These are phyloP conservation scores for Diaporthe longicolla DNA, from an alignment of 2,329 filamentous ascomycete species.

Conservation along the genomic window DNA sequence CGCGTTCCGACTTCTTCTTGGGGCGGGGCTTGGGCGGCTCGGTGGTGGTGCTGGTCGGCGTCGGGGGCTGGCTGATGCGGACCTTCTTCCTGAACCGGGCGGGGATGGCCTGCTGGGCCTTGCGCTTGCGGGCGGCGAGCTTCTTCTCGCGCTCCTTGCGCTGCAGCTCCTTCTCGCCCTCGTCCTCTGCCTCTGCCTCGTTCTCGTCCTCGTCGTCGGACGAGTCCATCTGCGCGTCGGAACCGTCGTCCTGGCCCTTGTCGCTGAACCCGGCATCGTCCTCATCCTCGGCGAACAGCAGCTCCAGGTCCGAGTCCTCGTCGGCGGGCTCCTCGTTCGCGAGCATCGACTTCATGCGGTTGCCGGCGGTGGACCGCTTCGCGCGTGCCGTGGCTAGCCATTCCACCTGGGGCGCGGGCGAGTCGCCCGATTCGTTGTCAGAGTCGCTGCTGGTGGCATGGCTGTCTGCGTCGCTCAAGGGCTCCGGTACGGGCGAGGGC, in stretches of 20 bases:
- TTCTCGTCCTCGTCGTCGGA: constrained; percentile 83
- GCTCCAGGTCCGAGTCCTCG: constrained; percentile 74
- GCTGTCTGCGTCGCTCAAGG: constrained; percentile 53
- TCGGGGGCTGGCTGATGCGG: constrained; percentile 73
- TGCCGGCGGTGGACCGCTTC: constrained; percentile 86
- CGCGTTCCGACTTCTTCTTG: constrained; percentile 73
- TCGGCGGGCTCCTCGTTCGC: constrained; percentile 76
- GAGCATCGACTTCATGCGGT: constrained; percentile 84
- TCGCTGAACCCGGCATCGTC: constrained; percentile 80
- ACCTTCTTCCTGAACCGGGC: constrained; percentile 81
- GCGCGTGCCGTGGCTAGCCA: constrained; percentile 81
- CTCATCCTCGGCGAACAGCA: constrained; percentile 82
- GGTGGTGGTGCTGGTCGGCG: constrained; percentile 55
- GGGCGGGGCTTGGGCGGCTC: constrained; percentile 60
- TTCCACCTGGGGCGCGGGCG: constrained; percentile 62
- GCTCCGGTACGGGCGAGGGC: constrained; percentile 46
- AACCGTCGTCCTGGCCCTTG: constrained; percentile 72
- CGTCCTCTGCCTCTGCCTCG: constrained; percentile 76
- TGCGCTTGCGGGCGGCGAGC: constrained; percentile 81
- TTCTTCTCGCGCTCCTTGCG: constrained; percentile 79
- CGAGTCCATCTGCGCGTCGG: constrained; percentile 88
- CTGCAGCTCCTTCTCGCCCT: constrained; percentile 90
- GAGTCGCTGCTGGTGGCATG: constrained; percentile 56
- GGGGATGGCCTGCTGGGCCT: constrained; percentile 81
- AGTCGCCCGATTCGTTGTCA: constrained; percentile 47